Base-by-base conservation (phyloP, 2,329 filamentous ascomycete genomes). In the Peltaster fructicola region DNA sequence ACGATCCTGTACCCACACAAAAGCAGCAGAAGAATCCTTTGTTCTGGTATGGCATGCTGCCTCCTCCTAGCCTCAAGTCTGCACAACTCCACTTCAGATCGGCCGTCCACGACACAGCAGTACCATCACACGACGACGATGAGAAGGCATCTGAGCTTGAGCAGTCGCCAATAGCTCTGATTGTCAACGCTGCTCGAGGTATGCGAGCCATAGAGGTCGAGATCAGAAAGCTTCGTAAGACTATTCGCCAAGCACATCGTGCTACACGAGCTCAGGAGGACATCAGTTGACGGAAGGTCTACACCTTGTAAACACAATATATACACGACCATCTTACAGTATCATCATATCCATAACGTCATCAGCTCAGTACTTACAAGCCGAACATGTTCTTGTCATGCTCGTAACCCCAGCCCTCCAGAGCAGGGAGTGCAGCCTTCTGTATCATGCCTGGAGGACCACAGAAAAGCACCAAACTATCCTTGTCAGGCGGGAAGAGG, bases 151-250 rank as follows among this genome's bases (percentile, higher is more conserved):
- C 12, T 11, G 4, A 7, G 4, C 8, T 4, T n/a, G 18, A 12
- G 7, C 15, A 8, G 2, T 48, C 59, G 0, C 45, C 73, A 3
- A 48, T 82, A 2, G 63, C 69, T 2, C 50, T 51, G 18, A 52
- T 81, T 6, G 60, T 60, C 5, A 61, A 59, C 2, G 47, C 77
- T n/a, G 56, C 60, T 17, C 57, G 57, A 14, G 61, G 68, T 39
- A 69, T 85, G 63, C 56, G 58, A 8, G 51, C 52, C n/a, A 44
- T 78, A 4, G 76, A 82, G 52, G 68, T 73, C 25, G 65, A 75
- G 36, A 69, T 85, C 26, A 59, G 73, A 17, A 56, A 73, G 29
- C 27, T 53, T 24, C 50, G 59, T 35, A 66, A 65, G 38, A 43
- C 47, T 12, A 42, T 60, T 4, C 49, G 49, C 34, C 59, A 53